Evolutionary conservation across 148 eudicot species (phyloP).

Genomic region (Camellia granthamiana): DNA sequence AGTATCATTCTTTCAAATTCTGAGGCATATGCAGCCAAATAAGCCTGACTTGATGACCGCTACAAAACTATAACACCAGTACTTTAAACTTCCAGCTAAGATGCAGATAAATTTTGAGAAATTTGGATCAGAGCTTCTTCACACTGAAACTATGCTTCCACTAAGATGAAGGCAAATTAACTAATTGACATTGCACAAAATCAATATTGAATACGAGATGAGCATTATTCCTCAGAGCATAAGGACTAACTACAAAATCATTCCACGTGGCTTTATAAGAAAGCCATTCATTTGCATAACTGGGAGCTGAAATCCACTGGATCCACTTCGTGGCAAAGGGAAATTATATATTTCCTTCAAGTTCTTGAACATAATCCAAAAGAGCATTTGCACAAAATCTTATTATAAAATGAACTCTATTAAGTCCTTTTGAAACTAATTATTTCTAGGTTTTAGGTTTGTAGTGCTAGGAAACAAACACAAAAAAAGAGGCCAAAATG

Average conservation of each 20-base stretch:
- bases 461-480: not conserved
- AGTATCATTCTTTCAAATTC: not conserved
- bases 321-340: not conserved
- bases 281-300: slow-evolving; percentile 12
- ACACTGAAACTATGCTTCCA: not conserved
- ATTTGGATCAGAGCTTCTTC: not conserved
- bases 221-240: not conserved
- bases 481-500: not conserved
- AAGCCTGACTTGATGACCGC: not conserved
- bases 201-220: not conserved
- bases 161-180: not conserved
- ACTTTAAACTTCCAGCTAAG: not conserved
- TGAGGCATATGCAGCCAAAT: not conserved
- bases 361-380: not conserved
- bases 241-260: not conserved
- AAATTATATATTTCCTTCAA: no score
- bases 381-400: not conserved
- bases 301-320: not conserved
- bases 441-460: not conserved
- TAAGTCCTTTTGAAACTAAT: not conserved
- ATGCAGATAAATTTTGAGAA: not conserved
- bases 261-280: not conserved
- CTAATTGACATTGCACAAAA: not conserved
- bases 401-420: not conserved
- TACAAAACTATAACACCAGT: not conserved